phyloP scores from a whole-genome alignment of 2,329 filamentous ascomycete species.

The Cryphonectria carpinicola region DNA sequence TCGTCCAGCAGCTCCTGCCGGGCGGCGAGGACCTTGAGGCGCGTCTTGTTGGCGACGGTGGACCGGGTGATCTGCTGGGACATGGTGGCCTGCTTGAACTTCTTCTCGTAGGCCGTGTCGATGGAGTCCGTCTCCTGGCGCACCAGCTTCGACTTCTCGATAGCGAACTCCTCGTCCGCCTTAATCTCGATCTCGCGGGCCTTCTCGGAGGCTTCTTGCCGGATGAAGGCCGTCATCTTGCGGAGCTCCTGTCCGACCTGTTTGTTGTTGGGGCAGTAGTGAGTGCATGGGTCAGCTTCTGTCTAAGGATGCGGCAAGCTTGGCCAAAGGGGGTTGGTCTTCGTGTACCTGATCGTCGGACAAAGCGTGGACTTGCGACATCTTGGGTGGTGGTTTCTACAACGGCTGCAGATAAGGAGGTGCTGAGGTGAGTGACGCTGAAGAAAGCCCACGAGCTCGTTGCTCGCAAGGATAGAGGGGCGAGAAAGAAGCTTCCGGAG shows the following conservation, averaged over 20 bases:
- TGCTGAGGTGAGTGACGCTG: neutral
- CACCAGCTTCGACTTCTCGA: slow-evolving; percentile 98
- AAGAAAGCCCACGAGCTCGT: slow-evolving; percentile 9
- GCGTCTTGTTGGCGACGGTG: slow-evolving; percentile 93
- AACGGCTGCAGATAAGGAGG: slow-evolving; percentile 29
- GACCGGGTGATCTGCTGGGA: slow-evolving; percentile 98
- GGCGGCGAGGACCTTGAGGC: slow-evolving; percentile 83
- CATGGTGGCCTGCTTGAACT: slow-evolving; percentile 98
- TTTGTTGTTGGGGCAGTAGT: slow-evolving; percentile 50
- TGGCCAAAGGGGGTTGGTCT: slow-evolving; percentile 21
- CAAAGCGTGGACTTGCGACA: slow-evolving; percentile 93
- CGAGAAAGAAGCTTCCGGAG: neutral
- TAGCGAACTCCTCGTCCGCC: slow-evolving; percentile 98
- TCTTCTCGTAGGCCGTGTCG: slow-evolving; percentile 93
- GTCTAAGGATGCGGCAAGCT: slow-evolving; percentile 11
- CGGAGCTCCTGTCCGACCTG: slow-evolving; percentile 97
- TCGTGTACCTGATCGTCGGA: slow-evolving; percentile 89
- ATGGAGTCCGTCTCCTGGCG: slow-evolving; percentile 93
- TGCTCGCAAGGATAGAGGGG: slow-evolving; percentile 6
- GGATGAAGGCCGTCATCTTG: slow-evolving; percentile 99
- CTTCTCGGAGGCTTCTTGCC: slow-evolving; percentile 96
- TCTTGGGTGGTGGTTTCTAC: slow-evolving; percentile 52
- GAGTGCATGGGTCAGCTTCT: slow-evolving; percentile 21
- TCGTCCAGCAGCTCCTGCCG: slow-evolving; percentile 89
- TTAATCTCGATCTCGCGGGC: slow-evolving; percentile 91